Conservation (phyloP, 1,284 basidiomycete genomes). For the Ceraceosorus guamensis region DNA sequence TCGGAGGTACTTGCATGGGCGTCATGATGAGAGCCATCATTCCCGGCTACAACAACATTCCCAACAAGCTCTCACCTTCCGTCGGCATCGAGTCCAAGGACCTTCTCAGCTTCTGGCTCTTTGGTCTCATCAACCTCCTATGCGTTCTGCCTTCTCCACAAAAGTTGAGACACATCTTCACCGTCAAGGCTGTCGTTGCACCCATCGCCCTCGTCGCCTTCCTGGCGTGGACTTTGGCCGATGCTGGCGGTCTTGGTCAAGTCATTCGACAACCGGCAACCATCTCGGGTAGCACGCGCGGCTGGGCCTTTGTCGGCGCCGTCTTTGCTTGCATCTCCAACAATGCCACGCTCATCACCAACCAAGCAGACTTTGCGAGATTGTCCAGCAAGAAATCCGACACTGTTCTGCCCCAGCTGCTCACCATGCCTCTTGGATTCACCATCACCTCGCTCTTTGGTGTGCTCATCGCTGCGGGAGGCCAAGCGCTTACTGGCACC, state of each 20-base stretch:
- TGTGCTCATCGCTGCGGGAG: slow-evolving; percentile 72
- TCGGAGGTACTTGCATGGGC: slow-evolving; percentile 69
- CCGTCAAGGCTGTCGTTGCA: slow-evolving; percentile 64
- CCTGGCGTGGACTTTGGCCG: slow-evolving; percentile 72
- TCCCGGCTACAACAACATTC: slow-evolving; percentile 60
- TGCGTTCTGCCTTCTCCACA: slow-evolving; percentile 74
- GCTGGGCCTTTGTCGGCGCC: slow-evolving; percentile 67
- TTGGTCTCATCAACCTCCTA: slow-evolving; percentile 72
- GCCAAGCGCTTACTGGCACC: slow-evolving; percentile 67
- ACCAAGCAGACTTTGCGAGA: slow-evolving; percentile 34
- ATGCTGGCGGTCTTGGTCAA: slow-evolving; percentile 72
- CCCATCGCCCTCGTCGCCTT: slow-evolving; percentile 57
- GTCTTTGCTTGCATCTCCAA: slow-evolving; percentile 29
- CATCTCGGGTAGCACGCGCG: slow-evolving; percentile 63
- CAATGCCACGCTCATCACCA: slow-evolving; percentile 32
- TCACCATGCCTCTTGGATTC: slow-evolving; percentile 66
- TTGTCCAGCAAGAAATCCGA: slow-evolving; percentile 23
- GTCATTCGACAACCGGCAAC: slow-evolving; percentile 63
- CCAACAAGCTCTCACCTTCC: slow-evolving; percentile 62
- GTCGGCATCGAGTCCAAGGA: slow-evolving; percentile 65
- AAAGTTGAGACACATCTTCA: slow-evolving; percentile 74
- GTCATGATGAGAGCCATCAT: slow-evolving; percentile 61
- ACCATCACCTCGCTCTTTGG: slow-evolving; percentile 72
- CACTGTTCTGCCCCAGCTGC: slow-evolving; percentile 27
- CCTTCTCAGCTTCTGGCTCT: slow-evolving; percentile 76